A percentile compares a stretch with the other conserved stretches of the same genome.
phyloP scores from a whole-genome alignment of 768 basidiomycete genomes.

The Pholiota microspora region DNA sequence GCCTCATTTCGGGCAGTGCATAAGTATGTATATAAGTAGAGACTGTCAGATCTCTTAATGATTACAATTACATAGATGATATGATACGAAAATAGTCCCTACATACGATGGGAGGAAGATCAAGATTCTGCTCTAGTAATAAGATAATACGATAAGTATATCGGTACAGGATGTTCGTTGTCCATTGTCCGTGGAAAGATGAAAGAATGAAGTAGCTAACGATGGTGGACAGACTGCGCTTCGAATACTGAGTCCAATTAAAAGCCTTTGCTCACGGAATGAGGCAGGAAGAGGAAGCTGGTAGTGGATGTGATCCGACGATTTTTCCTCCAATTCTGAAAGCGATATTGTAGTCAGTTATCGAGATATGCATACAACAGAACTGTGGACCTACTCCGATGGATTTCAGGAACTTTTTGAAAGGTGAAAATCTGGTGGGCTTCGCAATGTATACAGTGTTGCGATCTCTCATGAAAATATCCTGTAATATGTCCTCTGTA shows the following conservation, averaged over 20 bases:
- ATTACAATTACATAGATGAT: too few relatives aligned
- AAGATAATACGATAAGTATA: too few relatives aligned
- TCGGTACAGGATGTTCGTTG: too few relatives aligned
- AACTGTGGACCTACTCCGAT: constrained; percentile 10
- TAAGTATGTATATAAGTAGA: too few relatives aligned
- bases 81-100: too few relatives aligned
- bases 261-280: background rate
- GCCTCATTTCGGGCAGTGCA: too few relatives aligned
- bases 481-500: constrained; percentile 30
- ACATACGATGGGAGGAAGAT: too few relatives aligned
- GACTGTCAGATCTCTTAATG: too few relatives aligned
- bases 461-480: constrained; percentile 27
- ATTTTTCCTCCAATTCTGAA: constrained; percentile 5
- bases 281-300: constrained; percentile 3
- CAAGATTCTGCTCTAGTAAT: too few relatives aligned
- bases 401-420: constrained; percentile 13
- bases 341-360: background rate
- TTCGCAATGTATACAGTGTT: constrained; percentile 10
- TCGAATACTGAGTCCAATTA: background rate
- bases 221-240: too few relatives aligned
- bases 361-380: background rate
- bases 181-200: too few relatives aligned
- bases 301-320: background rate
- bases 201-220: too few relatives aligned
- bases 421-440: constrained; percentile 6